phyloP scores from a whole-genome alignment of 768 basidiomycete genomes.

The Multifurca ochricompacta region DNA sequence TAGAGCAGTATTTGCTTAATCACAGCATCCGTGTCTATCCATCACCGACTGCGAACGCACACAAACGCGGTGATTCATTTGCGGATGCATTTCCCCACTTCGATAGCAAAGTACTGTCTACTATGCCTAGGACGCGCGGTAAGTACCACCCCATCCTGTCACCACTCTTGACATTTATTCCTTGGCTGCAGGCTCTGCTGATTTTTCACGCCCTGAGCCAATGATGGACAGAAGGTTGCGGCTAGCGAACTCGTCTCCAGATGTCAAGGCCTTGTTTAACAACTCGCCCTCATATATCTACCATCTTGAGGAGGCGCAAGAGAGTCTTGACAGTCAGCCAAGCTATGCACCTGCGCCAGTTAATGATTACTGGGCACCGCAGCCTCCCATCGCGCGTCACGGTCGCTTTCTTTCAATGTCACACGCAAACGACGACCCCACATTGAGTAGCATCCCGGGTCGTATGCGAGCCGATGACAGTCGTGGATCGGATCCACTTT shows the following conservation, averaged over 20 bases:
- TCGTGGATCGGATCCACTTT: constrained; percentile 74
- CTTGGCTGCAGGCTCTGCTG: constrained; percentile 55
- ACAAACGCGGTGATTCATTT: constrained; percentile 87
- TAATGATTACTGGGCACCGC: constrained; percentile 68
- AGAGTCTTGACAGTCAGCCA: constrained; percentile 40
- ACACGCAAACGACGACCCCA: constrained; percentile 19
- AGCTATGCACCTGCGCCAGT: constrained; percentile 48
- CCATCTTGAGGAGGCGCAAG: constrained; percentile 66
- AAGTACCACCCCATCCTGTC: constrained; percentile 20
- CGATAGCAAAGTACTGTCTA: constrained; percentile 87
- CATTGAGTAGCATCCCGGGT: constrained; percentile 54
- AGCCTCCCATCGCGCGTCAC: constrained; percentile 62
- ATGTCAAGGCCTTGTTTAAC: constrained; percentile 93
- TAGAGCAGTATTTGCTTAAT: constrained; percentile 83
- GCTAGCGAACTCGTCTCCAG: constrained; percentile 83
- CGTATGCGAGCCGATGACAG: constrained; percentile 69
- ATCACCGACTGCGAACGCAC: constrained; percentile 66
- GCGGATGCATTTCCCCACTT: constrained; percentile 95
- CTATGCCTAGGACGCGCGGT: constrained; percentile 58
- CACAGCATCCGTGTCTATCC: constrained; percentile 81
- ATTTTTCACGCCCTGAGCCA: constrained; percentile 64
- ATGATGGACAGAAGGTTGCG: constrained; percentile 68
- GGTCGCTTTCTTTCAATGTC: constrained; percentile 21
- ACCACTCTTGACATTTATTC: background rate
- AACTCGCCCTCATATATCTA: constrained; percentile 74